phyloP scores from a whole-genome alignment of 2,329 filamentous ascomycete species.

The Penicillium sp. region DNA sequence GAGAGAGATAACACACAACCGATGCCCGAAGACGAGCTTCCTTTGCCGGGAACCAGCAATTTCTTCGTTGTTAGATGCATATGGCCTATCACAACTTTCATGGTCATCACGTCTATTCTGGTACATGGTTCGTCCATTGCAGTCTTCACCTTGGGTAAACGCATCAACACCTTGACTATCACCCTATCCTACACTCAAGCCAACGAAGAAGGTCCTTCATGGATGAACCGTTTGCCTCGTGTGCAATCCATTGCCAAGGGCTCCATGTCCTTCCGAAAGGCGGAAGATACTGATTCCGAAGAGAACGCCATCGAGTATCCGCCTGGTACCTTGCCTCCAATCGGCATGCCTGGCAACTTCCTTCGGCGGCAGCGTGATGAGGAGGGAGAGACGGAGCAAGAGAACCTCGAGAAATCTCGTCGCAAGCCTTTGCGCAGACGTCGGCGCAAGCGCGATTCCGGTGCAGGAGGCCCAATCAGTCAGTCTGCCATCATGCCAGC shows the following conservation, averaged over 20 bases:
- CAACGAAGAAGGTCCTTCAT: constrained; percentile 80
- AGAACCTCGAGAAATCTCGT: constrained; percentile 55
- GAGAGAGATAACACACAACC: constrained; percentile 75
- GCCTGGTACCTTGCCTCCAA: constrained; percentile 67
- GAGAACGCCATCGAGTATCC: constrained; percentile 59
- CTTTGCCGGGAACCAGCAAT: constrained; percentile 52
- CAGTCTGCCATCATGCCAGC: constrained; percentile 81
- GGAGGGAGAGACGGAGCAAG: constrained; percentile 52
- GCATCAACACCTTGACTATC: constrained; percentile 91
- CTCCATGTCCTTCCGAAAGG: constrained; percentile 67
- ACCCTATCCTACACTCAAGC: constrained; percentile 95
- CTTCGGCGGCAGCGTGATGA: constrained; percentile 74
- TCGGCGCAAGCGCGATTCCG: constrained; percentile 67
- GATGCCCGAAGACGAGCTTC: constrained; percentile 57
- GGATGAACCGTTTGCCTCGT: constrained; percentile 89
- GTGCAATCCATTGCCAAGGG: constrained; percentile 79
- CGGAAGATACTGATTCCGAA: constrained; percentile 62
- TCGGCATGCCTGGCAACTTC: constrained; percentile 70
- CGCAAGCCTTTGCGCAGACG: constrained; percentile 50
- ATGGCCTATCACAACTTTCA: constrained; percentile 92
- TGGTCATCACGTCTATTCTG: constrained; percentile 90
- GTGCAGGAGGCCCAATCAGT: constrained; percentile 79
- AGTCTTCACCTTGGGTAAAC: constrained; percentile 95
- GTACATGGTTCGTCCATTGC: constrained; percentile 98
- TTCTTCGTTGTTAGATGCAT: constrained; percentile 77